Base-by-base conservation (phyloP, 306 rosid species). In the Cotoneaster glaucophyllus region DNA sequence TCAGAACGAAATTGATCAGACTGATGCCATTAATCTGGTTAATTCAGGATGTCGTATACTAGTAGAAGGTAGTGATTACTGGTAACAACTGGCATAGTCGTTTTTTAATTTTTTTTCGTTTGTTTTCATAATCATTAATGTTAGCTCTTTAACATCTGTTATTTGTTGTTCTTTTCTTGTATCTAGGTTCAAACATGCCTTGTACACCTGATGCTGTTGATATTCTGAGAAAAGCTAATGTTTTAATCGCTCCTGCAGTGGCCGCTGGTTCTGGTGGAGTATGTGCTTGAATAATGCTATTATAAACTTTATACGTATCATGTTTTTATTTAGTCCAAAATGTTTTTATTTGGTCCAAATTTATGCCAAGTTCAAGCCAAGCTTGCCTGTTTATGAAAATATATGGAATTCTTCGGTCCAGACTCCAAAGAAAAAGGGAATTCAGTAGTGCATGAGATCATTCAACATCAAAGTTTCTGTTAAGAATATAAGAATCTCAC, bases 241-340 rank as follows among this genome's bases (percentile, higher is more conserved):
- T 95, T 76, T 85, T 92, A 52, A 80, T 92, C 80, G 98, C 97
- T 82, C 98, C 98, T 87, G 96, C 98, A 72, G 88, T 95, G 88
- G 98, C 98, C 76, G 98, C 97, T 71, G 98, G 98, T 81, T 90
- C 98, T 79, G 98, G 98, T 87, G 98, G 98, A 96, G 98, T 95
- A 83, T 76, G 45, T 76, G 21, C 61, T 74, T 10, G 43, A 52
- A 37, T 25, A 34, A 52, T 69, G 34, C 54, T 74, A 68, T 67
- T n/a, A 13, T 19, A 8, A 58, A 24, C 19, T 73, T 25, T n/a
- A 41, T 72, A 4, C 37, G 26, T 26, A 10, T 59, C 69, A 31
- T 57, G 39, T 45, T 59, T 58, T 37, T 66, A 52, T 70, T 61
- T 41, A 19, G 62, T 43, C 17, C n/a, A 14, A 63, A 61, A 31